Evolutionary conservation across 805 yeast genomes (phyloP), one percentile per base, ranked within the genome.

Genomic region (Candida fluviatilis): DNA sequence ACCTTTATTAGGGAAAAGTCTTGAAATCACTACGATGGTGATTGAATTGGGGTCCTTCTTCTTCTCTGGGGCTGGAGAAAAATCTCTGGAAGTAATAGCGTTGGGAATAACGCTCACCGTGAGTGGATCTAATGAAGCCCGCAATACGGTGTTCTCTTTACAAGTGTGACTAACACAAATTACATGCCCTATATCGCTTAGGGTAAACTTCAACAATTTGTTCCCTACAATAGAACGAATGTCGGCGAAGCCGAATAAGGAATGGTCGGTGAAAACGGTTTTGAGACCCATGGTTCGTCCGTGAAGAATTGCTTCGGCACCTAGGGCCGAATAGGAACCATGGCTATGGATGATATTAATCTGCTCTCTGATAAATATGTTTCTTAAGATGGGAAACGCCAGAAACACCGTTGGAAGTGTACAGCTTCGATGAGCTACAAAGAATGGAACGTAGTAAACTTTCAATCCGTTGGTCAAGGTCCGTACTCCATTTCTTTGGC

Each of bases 151-250:
- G 56, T 93, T 93, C 49, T 93, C 99, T 54, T 93, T 90, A 58
- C 98, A 88, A 0, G 97, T 91, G 55, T 93, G 93, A 3, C 95
- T 85, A 2, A 93, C 99, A 60, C 97, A 87, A n/a, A 93, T 91
- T 33, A 86, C 88, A 57, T 91, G 91, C 41, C 95, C 96, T 4
- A 89, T 80, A 51, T 88, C 95, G 28, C 84, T 82, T 40, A 88
- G 60, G 0, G 95, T 79, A 63, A 89, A 93, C 50, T 84, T 84
- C 45, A 93, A 64, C 4, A 85, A 60, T 59, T 93, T 93, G 60
- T 93, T 93, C 13, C 95, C 95, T 47, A 89, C 62, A 23, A 91
- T 86, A 4, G 90, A 76, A 4, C 83, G 83, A 2, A 89, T 77
- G 49, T 84, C 90, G 1, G 93, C 85, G 64, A 93, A 93, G 1